These are phyloP conservation scores for Fusarium sarcochroum DNA, from an alignment of 2,329 filamentous ascomycete species.

Conservation along the genomic window DNA sequence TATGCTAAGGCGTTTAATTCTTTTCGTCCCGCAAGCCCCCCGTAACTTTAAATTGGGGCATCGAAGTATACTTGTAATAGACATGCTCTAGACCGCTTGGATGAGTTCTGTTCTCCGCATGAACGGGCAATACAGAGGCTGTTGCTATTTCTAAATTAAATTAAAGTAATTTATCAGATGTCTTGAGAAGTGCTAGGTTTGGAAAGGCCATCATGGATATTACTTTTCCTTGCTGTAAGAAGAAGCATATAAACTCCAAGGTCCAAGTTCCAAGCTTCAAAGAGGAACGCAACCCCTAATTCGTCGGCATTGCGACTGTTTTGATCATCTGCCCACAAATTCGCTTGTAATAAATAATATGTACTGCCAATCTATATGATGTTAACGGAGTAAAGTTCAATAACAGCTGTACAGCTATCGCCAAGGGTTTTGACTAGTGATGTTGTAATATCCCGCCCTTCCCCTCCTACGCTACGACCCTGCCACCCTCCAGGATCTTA, in stretches of 20 bases:
- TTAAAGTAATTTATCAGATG: too few relatives aligned
- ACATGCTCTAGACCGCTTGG: too few relatives aligned
- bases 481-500: constrained; percentile 23
- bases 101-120: too few relatives aligned
- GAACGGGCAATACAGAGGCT: too few relatives aligned
- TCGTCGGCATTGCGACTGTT: background rate
- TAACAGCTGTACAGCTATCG: constrained; percentile 12
- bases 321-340: background rate
- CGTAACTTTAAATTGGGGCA: constrained; percentile 4
- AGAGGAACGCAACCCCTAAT: background rate
- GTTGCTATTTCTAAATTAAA: too few relatives aligned
- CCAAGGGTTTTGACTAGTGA: constrained; percentile 17
- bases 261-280: too few relatives aligned
- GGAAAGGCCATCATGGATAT: too few relatives aligned
- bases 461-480: background rate
- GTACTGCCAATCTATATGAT: background rate
- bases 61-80: too few relatives aligned
- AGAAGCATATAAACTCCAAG: too few relatives aligned
- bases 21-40: constrained; percentile 14
- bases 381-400: constrained; percentile 11
- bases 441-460: constrained; percentile 17
- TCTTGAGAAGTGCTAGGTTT: too few relatives aligned
- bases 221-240: too few relatives aligned
- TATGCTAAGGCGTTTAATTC: constrained; percentile 28
- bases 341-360: background rate